Percentiles rank a stretch among this genome's conserved stretches.
phyloP scores from a whole-genome alignment of 164 flowering plant species.

The grape (Vitis vinifera) region DNA sequence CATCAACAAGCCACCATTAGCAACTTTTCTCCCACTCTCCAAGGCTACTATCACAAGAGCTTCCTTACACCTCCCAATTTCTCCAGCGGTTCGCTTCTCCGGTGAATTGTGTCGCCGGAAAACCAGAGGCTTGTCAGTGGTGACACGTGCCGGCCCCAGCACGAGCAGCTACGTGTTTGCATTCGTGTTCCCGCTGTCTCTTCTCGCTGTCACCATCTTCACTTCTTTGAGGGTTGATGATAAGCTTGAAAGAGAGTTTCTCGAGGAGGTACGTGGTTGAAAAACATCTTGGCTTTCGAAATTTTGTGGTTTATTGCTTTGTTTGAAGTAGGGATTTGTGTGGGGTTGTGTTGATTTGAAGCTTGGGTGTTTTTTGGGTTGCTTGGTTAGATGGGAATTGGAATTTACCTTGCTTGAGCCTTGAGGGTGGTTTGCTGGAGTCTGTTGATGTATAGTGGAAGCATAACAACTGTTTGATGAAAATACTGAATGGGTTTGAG shows the following conservation, averaged over 20 bases:
- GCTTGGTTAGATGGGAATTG: too few species aligned
- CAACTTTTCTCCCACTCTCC: background rate
- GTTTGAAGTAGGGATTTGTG: too few species aligned
- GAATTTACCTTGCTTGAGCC: too few species aligned
- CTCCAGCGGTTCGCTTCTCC: conserved; percentile 11
- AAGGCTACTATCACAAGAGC: too few species aligned
- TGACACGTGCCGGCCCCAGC: conserved; percentile 51
- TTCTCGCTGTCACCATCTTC: conserved; percentile 65
- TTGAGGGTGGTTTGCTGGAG: too few species aligned
- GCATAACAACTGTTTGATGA: too few species aligned
- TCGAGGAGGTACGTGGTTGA: conserved; percentile 61
- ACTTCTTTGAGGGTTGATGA: conserved; percentile 68
- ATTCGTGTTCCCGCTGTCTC: conserved; percentile 69
- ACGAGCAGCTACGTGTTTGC: conserved; percentile 57
- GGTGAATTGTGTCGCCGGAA: conserved; percentile 11
- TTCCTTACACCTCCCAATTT: background rate
- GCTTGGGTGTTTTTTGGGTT: too few species aligned
- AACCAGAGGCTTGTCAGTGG: conserved; percentile 25
- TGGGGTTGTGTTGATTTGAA: too few species aligned
- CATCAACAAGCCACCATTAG: too few species aligned
- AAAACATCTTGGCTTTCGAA: background rate
- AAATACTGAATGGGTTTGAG: too few species aligned
- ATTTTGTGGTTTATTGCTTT: background rate
- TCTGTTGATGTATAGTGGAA: too few species aligned
- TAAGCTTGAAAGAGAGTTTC: conserved; percentile 71